A percentile compares a stretch with the other conserved stretches of the same genome.
These are phyloP conservation scores for Candida bentonensis DNA, from an alignment of 805 yeast species.

Conservation along the genomic window DNA sequence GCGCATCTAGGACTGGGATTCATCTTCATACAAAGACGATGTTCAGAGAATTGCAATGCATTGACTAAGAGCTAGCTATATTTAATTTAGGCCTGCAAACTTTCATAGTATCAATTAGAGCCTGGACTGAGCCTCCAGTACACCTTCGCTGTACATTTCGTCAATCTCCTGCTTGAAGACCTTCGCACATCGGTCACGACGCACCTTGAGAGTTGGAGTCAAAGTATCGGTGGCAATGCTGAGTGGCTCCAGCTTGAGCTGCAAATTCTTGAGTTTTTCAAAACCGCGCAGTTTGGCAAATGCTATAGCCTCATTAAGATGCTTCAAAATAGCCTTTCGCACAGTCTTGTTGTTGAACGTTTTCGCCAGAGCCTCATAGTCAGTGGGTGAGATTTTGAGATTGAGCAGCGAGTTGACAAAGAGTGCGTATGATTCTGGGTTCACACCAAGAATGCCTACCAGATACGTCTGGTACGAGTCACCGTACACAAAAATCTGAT, in stretches of 20 bases:
- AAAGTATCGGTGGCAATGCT: slow-evolving; percentile 45
- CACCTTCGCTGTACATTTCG: slow-evolving; percentile 36
- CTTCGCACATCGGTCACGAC: slow-evolving; percentile 35
- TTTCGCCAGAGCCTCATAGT: slow-evolving; percentile 17
- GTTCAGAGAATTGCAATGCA: no score
- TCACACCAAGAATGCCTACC: slow-evolving; percentile 52
- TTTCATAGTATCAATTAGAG: not conserved
- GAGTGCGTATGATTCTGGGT: slow-evolving; percentile 29
- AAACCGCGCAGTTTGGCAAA: slow-evolving; percentile 39
- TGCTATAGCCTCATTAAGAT: slow-evolving; percentile 26
- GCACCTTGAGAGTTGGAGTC: slow-evolving; percentile 54
- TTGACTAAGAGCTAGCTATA: no score
- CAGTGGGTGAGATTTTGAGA: slow-evolving; percentile 18
- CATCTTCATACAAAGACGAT: no score
- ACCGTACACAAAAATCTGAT: slow-evolving; percentile 51
- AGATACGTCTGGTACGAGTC: slow-evolving; percentile 41
- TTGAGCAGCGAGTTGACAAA: slow-evolving; percentile 16
- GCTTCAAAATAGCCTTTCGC: slow-evolving; percentile 22
- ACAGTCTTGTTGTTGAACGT: slow-evolving; percentile 24
- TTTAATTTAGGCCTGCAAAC: no score
- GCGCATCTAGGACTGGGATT: no score
- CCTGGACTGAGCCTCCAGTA: slow-evolving; percentile 3
- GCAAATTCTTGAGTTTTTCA: slow-evolving; percentile 45
- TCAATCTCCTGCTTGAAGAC: slow-evolving; percentile 28
- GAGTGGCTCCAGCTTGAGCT: slow-evolving; percentile 43